Conservation (phyloP, 164 flowering plant species). For the Aristolochia fimbriata region DNA sequence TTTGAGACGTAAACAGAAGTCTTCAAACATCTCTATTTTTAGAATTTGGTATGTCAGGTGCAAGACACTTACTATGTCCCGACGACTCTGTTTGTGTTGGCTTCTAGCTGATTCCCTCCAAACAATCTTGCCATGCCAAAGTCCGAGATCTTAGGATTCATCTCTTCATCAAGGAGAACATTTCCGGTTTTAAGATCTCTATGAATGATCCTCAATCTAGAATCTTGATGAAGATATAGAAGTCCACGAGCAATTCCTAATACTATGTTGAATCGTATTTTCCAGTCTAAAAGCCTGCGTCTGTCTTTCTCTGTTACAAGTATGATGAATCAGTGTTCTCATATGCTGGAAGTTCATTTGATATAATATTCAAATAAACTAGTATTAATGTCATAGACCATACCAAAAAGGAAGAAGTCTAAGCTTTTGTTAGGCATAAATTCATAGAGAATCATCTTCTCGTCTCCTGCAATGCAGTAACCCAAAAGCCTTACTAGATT, state of each 20-base stretch:
- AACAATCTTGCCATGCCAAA: conserved; percentile 42
- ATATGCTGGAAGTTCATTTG: too few relatives aligned
- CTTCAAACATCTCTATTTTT: too few relatives aligned
- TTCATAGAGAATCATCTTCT: conserved; percentile 32
- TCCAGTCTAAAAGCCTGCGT: conserved; percentile 13
- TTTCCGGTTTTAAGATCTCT: conserved; percentile 55
- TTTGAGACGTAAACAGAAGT: too few relatives aligned
- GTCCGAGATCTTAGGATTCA: conserved; percentile 42
- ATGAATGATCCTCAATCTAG: conserved; percentile 39
- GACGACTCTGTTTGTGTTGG: conserved; percentile 15
- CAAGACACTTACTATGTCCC: conserved; percentile 29
- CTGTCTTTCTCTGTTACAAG: conserved; percentile 7
- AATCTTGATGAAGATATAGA: conserved; percentile 56
- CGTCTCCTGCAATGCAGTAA: conserved; percentile 23
- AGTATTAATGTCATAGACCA: background rate
- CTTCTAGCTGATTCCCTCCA: conserved; percentile 13
- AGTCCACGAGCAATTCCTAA: conserved; percentile 44
- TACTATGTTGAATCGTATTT: conserved; percentile 17
- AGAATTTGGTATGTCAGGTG: too few relatives aligned
- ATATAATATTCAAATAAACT: too few relatives aligned
- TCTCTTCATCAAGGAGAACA: conserved; percentile 31
- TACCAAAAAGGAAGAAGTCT: conserved; percentile 23
- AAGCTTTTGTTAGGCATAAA: conserved; percentile 29
- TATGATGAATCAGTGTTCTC: too few relatives aligned
- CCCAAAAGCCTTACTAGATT: conserved; percentile 35